Evolutionary conservation across 768 basidiomycete genomes (phyloP).

Genomic region (Scleroderma bovista): DNA sequence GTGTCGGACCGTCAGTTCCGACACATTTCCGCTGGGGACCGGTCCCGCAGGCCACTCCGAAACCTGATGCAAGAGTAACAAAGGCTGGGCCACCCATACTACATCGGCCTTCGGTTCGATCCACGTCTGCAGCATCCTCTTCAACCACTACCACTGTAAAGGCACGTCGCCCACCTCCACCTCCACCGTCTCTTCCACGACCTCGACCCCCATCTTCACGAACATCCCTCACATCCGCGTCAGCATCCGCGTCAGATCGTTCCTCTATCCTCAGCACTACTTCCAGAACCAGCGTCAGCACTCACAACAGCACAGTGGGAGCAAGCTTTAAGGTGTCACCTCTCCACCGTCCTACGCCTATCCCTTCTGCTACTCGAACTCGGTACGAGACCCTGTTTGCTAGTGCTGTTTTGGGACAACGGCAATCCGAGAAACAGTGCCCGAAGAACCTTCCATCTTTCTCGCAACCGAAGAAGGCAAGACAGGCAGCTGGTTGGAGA

Average conservation of each 20-base stretch:
- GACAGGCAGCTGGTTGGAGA: conserved; percentile 70
- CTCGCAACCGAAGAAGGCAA: conserved; percentile 34
- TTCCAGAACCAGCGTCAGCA: conserved; percentile 35
- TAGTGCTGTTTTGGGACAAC: conserved; percentile 48
- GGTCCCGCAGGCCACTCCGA: conserved; percentile 28
- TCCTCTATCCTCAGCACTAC: conserved; percentile 53
- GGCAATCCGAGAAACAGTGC: conserved; percentile 31
- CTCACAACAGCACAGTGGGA: conserved; percentile 20
- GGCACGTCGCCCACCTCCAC: conserved; percentile 39
- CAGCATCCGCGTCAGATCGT: conserved; percentile 51
- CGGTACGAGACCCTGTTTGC: conserved; percentile 68
- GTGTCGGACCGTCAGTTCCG: conserved; percentile 48
- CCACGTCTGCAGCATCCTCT: conserved; percentile 32
- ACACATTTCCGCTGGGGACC: conserved; percentile 48
- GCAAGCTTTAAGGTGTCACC: conserved; percentile 21
- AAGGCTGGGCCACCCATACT: conserved; percentile 15
- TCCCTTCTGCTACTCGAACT: conserved; percentile 55
- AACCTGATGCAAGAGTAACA: conserved; percentile 31
- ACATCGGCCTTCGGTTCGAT: conserved; percentile 27
- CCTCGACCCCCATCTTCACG: conserved; percentile 31
- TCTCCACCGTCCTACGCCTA: conserved; percentile 53
- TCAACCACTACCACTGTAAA: conserved; percentile 32
- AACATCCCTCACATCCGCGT: conserved; percentile 31
- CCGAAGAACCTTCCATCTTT: conserved; percentile 24
- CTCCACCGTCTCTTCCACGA: conserved; percentile 32